A percentile compares a stretch with the other conserved stretches of the same genome.
Evolutionary conservation across 1,139 yeast species (phyloP).

Genomic region (Hyphopichia pseudoburtonii): DNA sequence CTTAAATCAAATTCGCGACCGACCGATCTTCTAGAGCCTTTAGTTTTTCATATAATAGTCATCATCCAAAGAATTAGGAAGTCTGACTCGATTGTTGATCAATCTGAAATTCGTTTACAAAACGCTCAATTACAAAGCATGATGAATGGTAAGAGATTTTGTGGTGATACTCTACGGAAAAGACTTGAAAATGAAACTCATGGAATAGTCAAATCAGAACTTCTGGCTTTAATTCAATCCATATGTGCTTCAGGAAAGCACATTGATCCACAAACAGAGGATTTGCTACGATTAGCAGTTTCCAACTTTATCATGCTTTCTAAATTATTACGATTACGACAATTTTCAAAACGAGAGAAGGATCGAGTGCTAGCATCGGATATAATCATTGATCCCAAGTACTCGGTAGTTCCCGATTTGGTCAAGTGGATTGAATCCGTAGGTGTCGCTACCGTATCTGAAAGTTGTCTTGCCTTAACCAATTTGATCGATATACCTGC

Average conservation of each 20-base stretch:
- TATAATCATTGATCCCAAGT: constrained; percentile 1
- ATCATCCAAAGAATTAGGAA: not conserved
- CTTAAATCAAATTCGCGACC: not conserved
- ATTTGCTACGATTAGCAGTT: constrained; percentile 8
- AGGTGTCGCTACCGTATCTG: constrained; percentile 22
- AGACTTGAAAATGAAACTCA: not conserved
- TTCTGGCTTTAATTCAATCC: not conserved
- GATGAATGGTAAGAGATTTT: not conserved
- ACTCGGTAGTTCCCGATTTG: constrained; percentile 12
- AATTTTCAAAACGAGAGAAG: not conserved
- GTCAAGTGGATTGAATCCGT: constrained; percentile 31
- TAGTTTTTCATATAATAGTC: constrained; percentile 13
- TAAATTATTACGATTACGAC: not conserved
- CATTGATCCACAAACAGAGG: not conserved
- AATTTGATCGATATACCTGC: constrained; percentile 34
- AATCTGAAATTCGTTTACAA: not conserved
- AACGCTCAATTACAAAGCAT: not conserved
- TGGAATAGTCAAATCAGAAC: not conserved
- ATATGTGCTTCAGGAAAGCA: not conserved
- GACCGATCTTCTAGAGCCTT: constrained; percentile 12
- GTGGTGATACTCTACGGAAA: not conserved
- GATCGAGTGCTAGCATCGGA: not conserved
- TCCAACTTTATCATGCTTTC: constrained; percentile 8
- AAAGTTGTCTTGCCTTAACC: constrained; percentile 28
- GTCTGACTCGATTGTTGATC: not conserved